Conservation (phyloP, 306 rosid species). For the Trifolium dubium region DNA sequence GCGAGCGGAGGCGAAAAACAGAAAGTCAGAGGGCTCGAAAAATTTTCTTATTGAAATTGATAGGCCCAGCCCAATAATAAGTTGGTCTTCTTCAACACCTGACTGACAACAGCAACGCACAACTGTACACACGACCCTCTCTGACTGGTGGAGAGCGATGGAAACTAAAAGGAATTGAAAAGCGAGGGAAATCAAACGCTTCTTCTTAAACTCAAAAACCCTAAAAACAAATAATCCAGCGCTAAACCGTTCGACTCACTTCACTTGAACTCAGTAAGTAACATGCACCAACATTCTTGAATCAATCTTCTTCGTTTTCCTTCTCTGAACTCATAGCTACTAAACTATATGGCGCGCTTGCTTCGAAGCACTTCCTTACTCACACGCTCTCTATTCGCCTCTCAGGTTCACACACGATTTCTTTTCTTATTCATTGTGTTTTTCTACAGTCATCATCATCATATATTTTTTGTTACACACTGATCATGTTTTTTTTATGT, state of each 20-base stretch:
- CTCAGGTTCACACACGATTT: slow-evolving; percentile 51
- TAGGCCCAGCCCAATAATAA: not conserved
- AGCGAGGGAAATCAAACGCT: slow-evolving; percentile 60
- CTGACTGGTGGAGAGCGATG: not conserved
- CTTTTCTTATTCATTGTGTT: not conserved
- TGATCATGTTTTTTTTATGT: not conserved
- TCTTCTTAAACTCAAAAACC: slow-evolving; percentile 40
- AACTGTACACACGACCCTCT: no score
- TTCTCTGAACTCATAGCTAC: slow-evolving; percentile 19
- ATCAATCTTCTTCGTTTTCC: slow-evolving; percentile 29
- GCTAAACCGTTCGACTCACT: no score
- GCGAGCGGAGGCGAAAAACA: no score
- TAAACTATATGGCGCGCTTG: slow-evolving; percentile 70
- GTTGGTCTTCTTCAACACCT: not conserved
- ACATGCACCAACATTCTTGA: slow-evolving; percentile 5
- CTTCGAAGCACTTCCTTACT: slow-evolving; percentile 59
- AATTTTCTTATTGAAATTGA: not conserved
- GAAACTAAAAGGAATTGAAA: slow-evolving; percentile 32
- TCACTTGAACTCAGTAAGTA: not conserved
- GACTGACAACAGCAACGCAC: not conserved
- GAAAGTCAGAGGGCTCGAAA: no score
- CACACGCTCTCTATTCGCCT: slow-evolving; percentile 52
- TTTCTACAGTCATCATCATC: not conserved
- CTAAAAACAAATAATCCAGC: slow-evolving; percentile 24
- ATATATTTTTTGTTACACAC: not conserved